Evolutionary conservation across 148 eudicot genomes (phyloP).

Genomic region (Cornus suecica): DNA sequence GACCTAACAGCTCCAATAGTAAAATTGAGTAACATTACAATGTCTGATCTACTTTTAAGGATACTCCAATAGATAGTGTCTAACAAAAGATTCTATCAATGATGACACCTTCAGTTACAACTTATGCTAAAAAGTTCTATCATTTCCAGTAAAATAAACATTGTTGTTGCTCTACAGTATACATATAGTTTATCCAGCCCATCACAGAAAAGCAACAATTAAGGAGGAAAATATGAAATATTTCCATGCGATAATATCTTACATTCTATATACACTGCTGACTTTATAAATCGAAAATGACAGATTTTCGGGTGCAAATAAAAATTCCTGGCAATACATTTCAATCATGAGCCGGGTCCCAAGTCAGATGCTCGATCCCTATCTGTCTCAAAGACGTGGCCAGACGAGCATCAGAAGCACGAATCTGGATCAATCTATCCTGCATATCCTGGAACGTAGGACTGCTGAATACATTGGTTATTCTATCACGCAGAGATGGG

Average conservation of each 20-base stretch:
- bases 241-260: neutral
- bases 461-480: constrained; percentile 27
- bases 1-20: too few relatives aligned
- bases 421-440: constrained; percentile 34
- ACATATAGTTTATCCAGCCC: neutral
- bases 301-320: neutral
- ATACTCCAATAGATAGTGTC: too few relatives aligned
- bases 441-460: constrained; percentile 46
- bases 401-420: constrained; percentile 29
- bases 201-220: neutral
- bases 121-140: too few relatives aligned
- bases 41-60: too few relatives aligned
- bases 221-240: neutral
- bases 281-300: neutral
- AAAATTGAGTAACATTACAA: too few relatives aligned
- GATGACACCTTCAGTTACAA: too few relatives aligned
- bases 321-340: too few relatives aligned
- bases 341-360: constrained; percentile 23
- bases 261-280: neutral
- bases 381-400: constrained; percentile 33
- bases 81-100: too few relatives aligned
- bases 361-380: constrained; percentile 30
- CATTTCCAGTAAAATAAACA: too few relatives aligned
- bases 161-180: too few relatives aligned
- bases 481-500: constrained; percentile 32